Conservation (phyloP, 2,329 filamentous ascomycete species). For the Cyphellophora attinorum region DNA sequence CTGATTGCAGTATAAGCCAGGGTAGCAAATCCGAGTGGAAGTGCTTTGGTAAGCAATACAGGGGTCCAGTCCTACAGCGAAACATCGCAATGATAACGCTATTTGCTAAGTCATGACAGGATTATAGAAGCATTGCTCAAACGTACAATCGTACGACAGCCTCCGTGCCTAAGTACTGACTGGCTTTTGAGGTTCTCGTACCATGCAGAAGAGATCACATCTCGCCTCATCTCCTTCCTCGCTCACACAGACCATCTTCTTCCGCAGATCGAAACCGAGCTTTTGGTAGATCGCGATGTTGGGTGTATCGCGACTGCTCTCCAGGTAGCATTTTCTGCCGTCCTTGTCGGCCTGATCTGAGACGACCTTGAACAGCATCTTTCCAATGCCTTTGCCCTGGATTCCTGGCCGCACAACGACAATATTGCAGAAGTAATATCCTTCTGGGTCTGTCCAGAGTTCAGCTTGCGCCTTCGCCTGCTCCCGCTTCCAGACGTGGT, state of each 20-base stretch:
- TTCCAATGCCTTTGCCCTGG: slow-evolving; percentile 59
- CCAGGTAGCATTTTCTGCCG: slow-evolving; percentile 57
- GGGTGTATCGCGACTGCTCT: slow-evolving; percentile 58
- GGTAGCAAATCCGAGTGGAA: too few relatives aligned
- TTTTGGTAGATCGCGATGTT: too few relatives aligned
- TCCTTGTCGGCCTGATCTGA: slow-evolving; percentile 55
- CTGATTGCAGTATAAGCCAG: too few relatives aligned
- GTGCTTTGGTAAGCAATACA: too few relatives aligned
- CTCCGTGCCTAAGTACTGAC: too few relatives aligned
- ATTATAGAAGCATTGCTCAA: too few relatives aligned
- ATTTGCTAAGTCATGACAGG: too few relatives aligned
- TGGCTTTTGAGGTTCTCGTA: slow-evolving; percentile 18
- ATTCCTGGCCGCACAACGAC: slow-evolving; percentile 57
- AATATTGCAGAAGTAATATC: slow-evolving; percentile 71
- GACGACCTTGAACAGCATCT: slow-evolving; percentile 54
- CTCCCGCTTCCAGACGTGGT: slow-evolving; percentile 62
- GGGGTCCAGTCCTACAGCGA: too few relatives aligned
- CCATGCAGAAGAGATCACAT: slow-evolving; percentile 35
- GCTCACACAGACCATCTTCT: slow-evolving; percentile 51
- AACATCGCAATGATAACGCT: too few relatives aligned
- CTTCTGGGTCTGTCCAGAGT: slow-evolving; percentile 55
- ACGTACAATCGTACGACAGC: too few relatives aligned
- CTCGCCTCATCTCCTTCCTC: slow-evolving; percentile 48
- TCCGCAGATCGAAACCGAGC: too few relatives aligned
- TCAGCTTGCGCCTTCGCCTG: slow-evolving; percentile 53